Evolutionary conservation across 1,139 yeast species (phyloP), one percentile per base, ranked within the genome.

Genomic region (Lodderomyces orthopsilosis): DNA sequence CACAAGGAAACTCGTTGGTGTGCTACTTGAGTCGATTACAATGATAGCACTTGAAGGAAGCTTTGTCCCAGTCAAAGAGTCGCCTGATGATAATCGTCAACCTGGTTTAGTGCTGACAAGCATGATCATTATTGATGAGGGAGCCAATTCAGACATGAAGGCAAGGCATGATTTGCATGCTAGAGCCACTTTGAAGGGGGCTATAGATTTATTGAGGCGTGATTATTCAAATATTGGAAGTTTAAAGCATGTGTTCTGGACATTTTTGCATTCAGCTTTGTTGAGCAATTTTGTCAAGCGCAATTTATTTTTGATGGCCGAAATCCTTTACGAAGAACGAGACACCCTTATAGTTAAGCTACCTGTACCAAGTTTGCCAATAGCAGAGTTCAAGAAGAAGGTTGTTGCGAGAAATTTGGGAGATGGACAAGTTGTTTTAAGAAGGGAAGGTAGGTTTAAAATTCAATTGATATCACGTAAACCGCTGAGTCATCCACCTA

Each of bases 31-130:
- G 10, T 68, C 84, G 0, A 62, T 91, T 6, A 83, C 93, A 22
- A 62, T 74, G 35, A 81, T 90, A n/a, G 95, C 94, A 0, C 65
- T 83, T 14, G 70, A 78, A 36, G 93, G 93, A 0, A 65, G 75
- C 1, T 73, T 77, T 0, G 72, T 77, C 0, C 61, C 68, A 2
- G 55, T 81, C 24, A 85, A 82, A 53, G 49, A 49, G 12, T 35
- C 57, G 4, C 52, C 43, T 33, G 43, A 45, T 21, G 49, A 50
- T 3, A 48, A 48, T 4, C 43, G 42, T n/a, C 48, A 51, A 6
- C 59, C 63, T 1, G 32, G 32, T 10, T 2, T 4, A 3, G 35
- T 19, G 4, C 19, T 18, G 9, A 9, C 34, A n/a, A 69, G 62
- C 39, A 62, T 77, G 61, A 74, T 81, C 15, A 72, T 80, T 15